These are phyloP conservation scores for Annona cherimola DNA, from an alignment of 164 flowering plant genomes.

Conservation along the genomic window DNA sequence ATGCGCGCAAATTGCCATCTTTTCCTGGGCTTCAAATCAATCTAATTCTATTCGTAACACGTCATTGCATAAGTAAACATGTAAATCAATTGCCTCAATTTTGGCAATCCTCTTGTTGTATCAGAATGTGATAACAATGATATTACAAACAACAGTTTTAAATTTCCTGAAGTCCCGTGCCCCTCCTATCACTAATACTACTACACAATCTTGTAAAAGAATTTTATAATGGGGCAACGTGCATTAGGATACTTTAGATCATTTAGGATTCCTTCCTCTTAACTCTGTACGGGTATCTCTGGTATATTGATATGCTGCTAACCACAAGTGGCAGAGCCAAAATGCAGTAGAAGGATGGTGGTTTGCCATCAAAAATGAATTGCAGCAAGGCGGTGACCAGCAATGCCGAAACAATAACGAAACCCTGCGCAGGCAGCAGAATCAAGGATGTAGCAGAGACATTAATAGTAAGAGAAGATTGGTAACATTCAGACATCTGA, in stretches of 20 bases:
- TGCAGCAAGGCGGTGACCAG: slow-evolving; percentile 95
- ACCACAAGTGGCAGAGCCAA: slow-evolving; percentile 81
- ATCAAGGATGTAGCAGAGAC: background rate
- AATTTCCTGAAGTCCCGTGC: background rate
- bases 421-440: slow-evolving; percentile 58
- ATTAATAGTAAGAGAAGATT: background rate
- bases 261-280: slow-evolving; percentile 66
- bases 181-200: background rate
- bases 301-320: slow-evolving; percentile 80
- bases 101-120: background rate
- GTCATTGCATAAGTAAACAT: no score
- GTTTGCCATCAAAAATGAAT: slow-evolving; percentile 82
- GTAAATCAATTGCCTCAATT: no score
- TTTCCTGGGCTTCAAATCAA: no score
- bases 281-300: slow-evolving; percentile 72
- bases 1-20: no score
- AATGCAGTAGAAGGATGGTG: slow-evolving; percentile 80
- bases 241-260: background rate
- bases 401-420: slow-evolving; percentile 93
- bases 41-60: no score
- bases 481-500: no score
- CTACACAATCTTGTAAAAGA: background rate
- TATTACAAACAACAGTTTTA: background rate
- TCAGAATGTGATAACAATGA: background rate
- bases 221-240: background rate